These are phyloP conservation scores for Butyriboletus appendiculatus DNA, from an alignment of 1,284 basidiomycete species.

Conservation along the genomic window DNA sequence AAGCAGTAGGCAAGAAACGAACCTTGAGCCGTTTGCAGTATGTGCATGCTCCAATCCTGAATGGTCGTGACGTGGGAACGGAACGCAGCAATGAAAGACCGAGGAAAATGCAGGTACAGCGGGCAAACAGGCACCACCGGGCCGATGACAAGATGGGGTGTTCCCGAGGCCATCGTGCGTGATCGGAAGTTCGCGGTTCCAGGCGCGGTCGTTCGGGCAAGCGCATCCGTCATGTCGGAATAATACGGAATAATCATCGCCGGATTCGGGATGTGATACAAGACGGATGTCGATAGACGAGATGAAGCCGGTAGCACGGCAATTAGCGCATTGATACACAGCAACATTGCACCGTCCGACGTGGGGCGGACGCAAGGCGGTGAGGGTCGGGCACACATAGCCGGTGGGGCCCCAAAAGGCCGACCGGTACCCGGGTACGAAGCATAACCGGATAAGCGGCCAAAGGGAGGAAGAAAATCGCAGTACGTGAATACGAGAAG, in stretches of 20 bases:
- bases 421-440: conserved; percentile 10
- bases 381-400: conserved; percentile 2
- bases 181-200: conserved; percentile 5
- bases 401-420: conserved; percentile 13
- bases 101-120: conserved; percentile 6
- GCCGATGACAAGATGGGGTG: conserved; percentile 7
- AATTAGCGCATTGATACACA: conserved; percentile 11
- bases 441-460: conserved; percentile 11
- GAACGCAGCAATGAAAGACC: conserved; percentile 5
- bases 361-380: conserved; percentile 3
- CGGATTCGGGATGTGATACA: not conserved
- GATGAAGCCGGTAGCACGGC: conserved; percentile 15
- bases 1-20: conserved; percentile 29
- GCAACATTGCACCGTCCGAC: conserved; percentile 4
- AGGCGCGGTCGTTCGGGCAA: conserved; percentile 3
- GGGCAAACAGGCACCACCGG: conserved; percentile 13
- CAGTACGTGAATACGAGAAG: not conserved
- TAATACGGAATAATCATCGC: not conserved
- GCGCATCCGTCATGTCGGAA: not conserved
- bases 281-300: not conserved
- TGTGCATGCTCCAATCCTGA: conserved; percentile 74
- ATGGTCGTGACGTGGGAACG: conserved; percentile 4
- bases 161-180: not conserved
- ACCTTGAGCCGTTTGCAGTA: conserved; percentile 86
- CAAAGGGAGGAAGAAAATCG: not conserved